phyloP scores from a whole-genome alignment of 1,284 basidiomycete genomes.

The Marasmius fiardii region DNA sequence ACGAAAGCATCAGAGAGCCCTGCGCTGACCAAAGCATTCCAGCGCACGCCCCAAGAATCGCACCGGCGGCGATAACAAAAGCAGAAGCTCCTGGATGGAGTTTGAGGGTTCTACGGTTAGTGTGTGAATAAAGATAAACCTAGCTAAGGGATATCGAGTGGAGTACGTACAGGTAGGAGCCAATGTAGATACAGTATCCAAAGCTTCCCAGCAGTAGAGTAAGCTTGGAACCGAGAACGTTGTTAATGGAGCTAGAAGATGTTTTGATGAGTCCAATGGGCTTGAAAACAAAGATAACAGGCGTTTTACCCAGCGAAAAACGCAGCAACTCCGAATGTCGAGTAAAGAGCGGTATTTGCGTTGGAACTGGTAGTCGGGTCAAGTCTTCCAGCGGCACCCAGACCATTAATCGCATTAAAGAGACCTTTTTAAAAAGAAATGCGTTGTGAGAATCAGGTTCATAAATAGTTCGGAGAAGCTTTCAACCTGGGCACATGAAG shows the following conservation, averaged over 20 bases:
- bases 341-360: conserved; percentile 62
- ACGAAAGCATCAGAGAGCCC: conserved; percentile 80
- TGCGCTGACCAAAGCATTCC: conserved; percentile 86
- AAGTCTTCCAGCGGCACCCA: conserved; percentile 37
- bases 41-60: conserved; percentile 81
- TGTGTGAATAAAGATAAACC: background rate
- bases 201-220: conserved; percentile 71
- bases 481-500: conserved; percentile 33
- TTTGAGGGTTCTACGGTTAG: conserved; percentile 50
- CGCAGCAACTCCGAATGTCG: conserved; percentile 62
- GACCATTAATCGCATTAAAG: conserved; percentile 32
- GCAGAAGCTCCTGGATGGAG: conserved; percentile 56
- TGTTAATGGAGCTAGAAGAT: conserved; percentile 63
- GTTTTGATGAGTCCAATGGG: too few species aligned
- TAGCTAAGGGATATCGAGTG: background rate
- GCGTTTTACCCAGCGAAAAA: conserved; percentile 62
- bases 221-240: conserved; percentile 70
- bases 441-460: conserved; percentile 10
- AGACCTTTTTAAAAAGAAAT: conserved; percentile 21
- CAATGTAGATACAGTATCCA: conserved; percentile 75
- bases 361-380: conserved; percentile 30
- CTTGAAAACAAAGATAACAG: too few species aligned
- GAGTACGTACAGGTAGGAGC: conserved; percentile 55
- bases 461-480: conserved; percentile 12
- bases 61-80: conserved; percentile 77